A percentile compares a stretch with the other conserved stretches of the same genome.
Conservation (phyloP, 176 grass and related monocot genomes). For the Themeda triandra region DNA sequence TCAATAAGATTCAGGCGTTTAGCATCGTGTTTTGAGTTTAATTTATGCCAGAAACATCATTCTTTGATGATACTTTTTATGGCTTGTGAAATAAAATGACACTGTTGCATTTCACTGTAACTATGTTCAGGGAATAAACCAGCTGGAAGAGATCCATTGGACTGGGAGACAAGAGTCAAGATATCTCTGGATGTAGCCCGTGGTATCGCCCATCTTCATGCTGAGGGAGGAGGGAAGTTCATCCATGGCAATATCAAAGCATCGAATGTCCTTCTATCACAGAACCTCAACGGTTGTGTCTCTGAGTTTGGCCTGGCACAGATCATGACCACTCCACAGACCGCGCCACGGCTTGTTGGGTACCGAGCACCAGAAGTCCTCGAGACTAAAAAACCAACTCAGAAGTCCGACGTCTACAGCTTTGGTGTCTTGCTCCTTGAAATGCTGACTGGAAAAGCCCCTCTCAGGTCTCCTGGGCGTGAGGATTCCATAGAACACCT, state of each 20-base stretch:
- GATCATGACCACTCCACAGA: slow-evolving; percentile 53
- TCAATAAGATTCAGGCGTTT: not conserved
- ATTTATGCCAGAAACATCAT: not conserved
- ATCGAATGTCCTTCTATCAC: slow-evolving; percentile 63
- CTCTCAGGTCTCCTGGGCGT: slow-evolving; percentile 56
- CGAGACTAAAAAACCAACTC: slow-evolving; percentile 62
- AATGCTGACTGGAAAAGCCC: slow-evolving; percentile 90
- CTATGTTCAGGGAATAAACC: slow-evolving; percentile 56
- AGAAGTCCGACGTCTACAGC: slow-evolving; percentile 92
- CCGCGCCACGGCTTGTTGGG: slow-evolving; percentile 54
- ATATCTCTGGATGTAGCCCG: slow-evolving; percentile 69
- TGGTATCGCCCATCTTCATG: slow-evolving; percentile 73
- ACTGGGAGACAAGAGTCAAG: slow-evolving; percentile 85
- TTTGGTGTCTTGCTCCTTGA: slow-evolving; percentile 90
- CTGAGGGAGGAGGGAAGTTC: slow-evolving; percentile 79
- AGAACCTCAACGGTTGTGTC: slow-evolving; percentile 51
- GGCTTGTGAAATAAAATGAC: slow-evolving; percentile 24
- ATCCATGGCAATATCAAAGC: slow-evolving; percentile 91
- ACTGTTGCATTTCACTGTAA: not conserved
- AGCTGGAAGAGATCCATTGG: slow-evolving; percentile 54
- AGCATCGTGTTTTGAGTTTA: not conserved
- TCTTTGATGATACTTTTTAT: not conserved
- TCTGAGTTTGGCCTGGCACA: slow-evolving; percentile 84
- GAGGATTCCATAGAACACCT: slow-evolving; percentile 67
- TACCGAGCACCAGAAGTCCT: slow-evolving; percentile 85